These are phyloP conservation scores for Vaccinium corymbosum DNA, from an alignment of 148 eudicot species.

Conservation along the genomic window DNA sequence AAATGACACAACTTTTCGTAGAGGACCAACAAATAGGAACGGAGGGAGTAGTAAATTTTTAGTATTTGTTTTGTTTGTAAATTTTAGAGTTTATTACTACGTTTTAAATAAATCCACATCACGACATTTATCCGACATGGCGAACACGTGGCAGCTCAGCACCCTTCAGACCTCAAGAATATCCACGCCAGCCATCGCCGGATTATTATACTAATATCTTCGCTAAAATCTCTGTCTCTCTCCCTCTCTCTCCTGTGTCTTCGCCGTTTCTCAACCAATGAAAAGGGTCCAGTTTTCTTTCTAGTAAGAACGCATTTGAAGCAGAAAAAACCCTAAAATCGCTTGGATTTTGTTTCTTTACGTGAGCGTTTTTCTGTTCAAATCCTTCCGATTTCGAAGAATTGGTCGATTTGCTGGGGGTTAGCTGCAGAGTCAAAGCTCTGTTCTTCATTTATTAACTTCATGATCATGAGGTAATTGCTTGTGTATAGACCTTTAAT, in stretches of 20 bases:
- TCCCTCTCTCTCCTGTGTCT: background rate
- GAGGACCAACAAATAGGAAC: no score
- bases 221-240: background rate
- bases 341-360: background rate
- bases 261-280: background rate
- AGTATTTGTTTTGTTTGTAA: no score
- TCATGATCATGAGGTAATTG: background rate
- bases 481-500: background rate
- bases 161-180: conserved; percentile 3
- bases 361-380: background rate
- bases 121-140: background rate
- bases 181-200: conserved; percentile 33
- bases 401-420: background rate
- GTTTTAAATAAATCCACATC: background rate
- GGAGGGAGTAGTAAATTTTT: no score
- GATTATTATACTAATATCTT: background rate
- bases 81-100: no score
- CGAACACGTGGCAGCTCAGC: background rate
- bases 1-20: no score
- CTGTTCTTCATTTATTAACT: background rate
- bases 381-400: background rate
- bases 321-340: conserved; percentile 19
- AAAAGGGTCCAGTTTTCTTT: background rate
- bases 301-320: background rate
- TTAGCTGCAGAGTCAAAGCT: background rate